Evolutionary conservation across 1,139 yeast species (phyloP).

Genomic region (Geotrichum fermentans): DNA sequence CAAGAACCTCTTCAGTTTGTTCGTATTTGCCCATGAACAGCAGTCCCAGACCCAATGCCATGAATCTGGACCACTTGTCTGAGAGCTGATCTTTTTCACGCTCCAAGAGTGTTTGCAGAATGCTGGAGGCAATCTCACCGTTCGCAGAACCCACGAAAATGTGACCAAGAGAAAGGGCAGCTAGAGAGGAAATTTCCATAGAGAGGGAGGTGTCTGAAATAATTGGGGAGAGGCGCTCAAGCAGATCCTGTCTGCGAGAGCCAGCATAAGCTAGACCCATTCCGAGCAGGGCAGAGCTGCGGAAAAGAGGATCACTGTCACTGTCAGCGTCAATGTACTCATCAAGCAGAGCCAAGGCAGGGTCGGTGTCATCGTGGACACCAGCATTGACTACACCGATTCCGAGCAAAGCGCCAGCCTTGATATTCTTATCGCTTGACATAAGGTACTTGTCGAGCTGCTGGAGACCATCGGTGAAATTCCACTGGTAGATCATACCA

Average conservation of each 20-base stretch:
- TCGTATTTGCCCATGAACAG: slow-evolving; percentile 93
- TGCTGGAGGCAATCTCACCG: slow-evolving; percentile 88
- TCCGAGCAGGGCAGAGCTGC: slow-evolving; percentile 82
- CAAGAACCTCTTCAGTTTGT: slow-evolving; percentile 90
- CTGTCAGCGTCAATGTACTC: slow-evolving; percentile 61
- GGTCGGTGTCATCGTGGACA: slow-evolving; percentile 93
- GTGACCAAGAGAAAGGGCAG: slow-evolving; percentile 90
- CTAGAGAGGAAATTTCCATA: slow-evolving; percentile 75
- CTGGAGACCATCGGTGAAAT: slow-evolving; percentile 82
- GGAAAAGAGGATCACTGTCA: slow-evolving; percentile 41
- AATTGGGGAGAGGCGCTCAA: slow-evolving; percentile 73
- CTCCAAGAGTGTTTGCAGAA: slow-evolving; percentile 84
- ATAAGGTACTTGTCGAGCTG: slow-evolving; percentile 83
- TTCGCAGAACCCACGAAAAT: slow-evolving; percentile 94
- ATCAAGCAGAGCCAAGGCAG: slow-evolving; percentile 74
- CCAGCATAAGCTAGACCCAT: slow-evolving; percentile 96
- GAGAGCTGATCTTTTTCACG: slow-evolving; percentile 72
- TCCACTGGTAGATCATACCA: slow-evolving; percentile 91
- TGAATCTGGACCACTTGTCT: slow-evolving; percentile 81
- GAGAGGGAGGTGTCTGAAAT: slow-evolving; percentile 74
- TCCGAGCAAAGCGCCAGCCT: slow-evolving; percentile 95
- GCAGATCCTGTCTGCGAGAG: slow-evolving; percentile 78
- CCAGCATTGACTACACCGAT: slow-evolving; percentile 93
- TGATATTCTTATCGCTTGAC: slow-evolving; percentile 78
- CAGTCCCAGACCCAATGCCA: slow-evolving; percentile 89